Evolutionary conservation across 1,284 basidiomycete genomes (phyloP).

Genomic region (Xerocomus subilludens): DNA sequence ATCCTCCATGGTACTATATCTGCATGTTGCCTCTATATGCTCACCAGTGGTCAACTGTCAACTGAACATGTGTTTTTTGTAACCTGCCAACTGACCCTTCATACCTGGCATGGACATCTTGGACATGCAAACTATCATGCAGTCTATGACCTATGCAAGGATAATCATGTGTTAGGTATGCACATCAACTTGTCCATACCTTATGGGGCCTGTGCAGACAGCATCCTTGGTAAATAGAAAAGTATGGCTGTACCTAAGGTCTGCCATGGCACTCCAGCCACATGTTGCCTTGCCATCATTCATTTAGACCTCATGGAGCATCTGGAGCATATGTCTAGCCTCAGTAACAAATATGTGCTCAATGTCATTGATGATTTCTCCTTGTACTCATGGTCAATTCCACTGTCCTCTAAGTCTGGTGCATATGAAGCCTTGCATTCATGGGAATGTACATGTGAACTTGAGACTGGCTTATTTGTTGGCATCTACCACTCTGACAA

Average conservation of each 20-base stretch:
- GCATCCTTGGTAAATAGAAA: conserved; percentile 1
- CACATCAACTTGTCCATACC: neutral
- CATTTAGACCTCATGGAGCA: neutral
- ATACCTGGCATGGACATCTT: no score
- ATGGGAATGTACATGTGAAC: neutral
- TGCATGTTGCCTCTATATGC: no score
- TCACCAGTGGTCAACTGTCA: no score
- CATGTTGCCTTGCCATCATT: neutral
- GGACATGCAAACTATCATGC: neutral
- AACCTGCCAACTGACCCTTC: no score
- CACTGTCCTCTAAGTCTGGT: neutral
- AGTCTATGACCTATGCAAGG: neutral
- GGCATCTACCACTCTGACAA: neutral
- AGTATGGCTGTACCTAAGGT: neutral
- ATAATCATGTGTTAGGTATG: neutral
- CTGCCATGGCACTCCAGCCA: neutral
- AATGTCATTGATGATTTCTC: neutral
- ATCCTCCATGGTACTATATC: no score
- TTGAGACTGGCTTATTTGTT: neutral
- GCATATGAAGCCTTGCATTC: neutral
- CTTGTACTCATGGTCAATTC: neutral
- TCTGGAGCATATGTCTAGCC: neutral
- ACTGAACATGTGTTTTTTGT: no score
- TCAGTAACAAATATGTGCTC: neutral
- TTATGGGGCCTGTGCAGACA: neutral